Percentiles rank a stretch among this genome's conserved stretches.
These are phyloP conservation scores for Eucalyptus paniculata DNA, from an alignment of 345 rosid genomes.

Conservation along the genomic window DNA sequence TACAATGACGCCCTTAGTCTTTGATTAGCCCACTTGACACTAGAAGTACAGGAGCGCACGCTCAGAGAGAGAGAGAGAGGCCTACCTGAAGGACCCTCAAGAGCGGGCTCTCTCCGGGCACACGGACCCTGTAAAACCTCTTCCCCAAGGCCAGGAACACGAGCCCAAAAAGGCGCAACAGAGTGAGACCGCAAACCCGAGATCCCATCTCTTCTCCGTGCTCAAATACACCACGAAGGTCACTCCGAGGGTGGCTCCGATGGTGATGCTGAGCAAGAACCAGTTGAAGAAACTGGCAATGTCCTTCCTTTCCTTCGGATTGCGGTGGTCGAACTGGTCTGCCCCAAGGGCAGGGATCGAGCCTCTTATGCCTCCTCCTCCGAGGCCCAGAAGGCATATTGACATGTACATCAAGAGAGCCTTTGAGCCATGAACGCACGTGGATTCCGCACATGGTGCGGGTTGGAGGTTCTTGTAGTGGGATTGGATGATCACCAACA, in stretches of 20 bases:
- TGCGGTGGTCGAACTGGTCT: constrained; percentile 7
- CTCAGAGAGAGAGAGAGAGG: background rate
- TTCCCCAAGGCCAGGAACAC: constrained; percentile 1
- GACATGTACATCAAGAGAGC: constrained; percentile 11
- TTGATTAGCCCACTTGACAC: background rate
- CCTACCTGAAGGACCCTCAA: constrained; percentile 5
- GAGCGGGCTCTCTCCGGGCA: constrained; percentile 13
- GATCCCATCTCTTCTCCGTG: constrained; percentile 2
- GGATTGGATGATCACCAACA: constrained; percentile 11
- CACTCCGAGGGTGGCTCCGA: constrained; percentile 12
- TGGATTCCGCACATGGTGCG: background rate
- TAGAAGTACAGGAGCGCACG: background rate
- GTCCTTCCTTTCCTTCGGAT: background rate
- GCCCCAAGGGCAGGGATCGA: constrained; percentile 11
- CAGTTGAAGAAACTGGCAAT: constrained; percentile 21
- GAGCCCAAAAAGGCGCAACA: constrained; percentile 6
- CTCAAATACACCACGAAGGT: constrained; percentile 7
- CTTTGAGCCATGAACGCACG: constrained; percentile 3
- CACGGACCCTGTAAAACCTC: constrained; percentile 6
- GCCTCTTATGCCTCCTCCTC: constrained; percentile 17
- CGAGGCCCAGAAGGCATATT: constrained; percentile 2
- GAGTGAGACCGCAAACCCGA: constrained; percentile 4
- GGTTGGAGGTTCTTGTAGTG: constrained; percentile 7
- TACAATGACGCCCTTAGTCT: background rate
- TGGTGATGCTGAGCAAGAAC: constrained; percentile 9